phyloP scores from a whole-genome alignment of 1,284 basidiomycete genomes.

The Ustilago vetiveriae region DNA sequence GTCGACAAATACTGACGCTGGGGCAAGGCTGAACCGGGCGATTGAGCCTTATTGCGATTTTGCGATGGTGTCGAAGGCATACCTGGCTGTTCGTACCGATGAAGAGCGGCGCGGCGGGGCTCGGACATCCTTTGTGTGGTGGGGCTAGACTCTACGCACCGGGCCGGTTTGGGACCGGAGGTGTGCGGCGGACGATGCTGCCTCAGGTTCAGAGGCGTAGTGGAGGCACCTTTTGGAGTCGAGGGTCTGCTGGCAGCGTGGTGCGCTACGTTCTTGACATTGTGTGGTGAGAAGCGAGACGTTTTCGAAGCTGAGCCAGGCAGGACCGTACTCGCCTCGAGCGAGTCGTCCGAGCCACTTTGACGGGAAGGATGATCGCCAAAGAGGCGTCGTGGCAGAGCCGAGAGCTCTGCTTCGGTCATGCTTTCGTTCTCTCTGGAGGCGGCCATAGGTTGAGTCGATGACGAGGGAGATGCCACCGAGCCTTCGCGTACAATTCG shows the following conservation, averaged over 20 bases:
- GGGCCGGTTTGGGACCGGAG: slow-evolving; percentile 32
- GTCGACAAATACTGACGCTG: no score
- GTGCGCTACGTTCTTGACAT: slow-evolving; percentile 28
- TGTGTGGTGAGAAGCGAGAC: slow-evolving; percentile 37
- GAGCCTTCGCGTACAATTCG: slow-evolving; percentile 36
- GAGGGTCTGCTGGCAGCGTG: slow-evolving; percentile 16
- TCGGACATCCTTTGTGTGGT: slow-evolving; percentile 33
- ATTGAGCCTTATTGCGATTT: background rate
- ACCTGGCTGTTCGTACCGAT: slow-evolving; percentile 1
- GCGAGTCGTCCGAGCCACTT: slow-evolving; percentile 8
- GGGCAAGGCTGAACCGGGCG: background rate
- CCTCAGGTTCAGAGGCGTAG: slow-evolving; percentile 28
- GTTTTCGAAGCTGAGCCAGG: background rate
- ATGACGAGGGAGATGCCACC: slow-evolving; percentile 24
- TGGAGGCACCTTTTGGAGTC: slow-evolving; percentile 30
- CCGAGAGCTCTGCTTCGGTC: slow-evolving; percentile 8
- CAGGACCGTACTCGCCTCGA: slow-evolving; percentile 27
- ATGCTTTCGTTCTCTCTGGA: slow-evolving; percentile 15
- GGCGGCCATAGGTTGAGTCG: background rate
- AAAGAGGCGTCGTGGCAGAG: slow-evolving; percentile 27
- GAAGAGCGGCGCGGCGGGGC: slow-evolving; percentile 3
- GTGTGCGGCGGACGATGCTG: slow-evolving; percentile 39
- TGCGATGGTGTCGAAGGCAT: slow-evolving; percentile 19
- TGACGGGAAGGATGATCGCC: slow-evolving; percentile 4
- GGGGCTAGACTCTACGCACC: slow-evolving; percentile 33